Percentiles rank a stretch among this genome's conserved stretches.
Evolutionary conservation across 2,329 filamentous ascomycete genomes (phyloP).

Genomic region (Raffaelea arxii): DNA sequence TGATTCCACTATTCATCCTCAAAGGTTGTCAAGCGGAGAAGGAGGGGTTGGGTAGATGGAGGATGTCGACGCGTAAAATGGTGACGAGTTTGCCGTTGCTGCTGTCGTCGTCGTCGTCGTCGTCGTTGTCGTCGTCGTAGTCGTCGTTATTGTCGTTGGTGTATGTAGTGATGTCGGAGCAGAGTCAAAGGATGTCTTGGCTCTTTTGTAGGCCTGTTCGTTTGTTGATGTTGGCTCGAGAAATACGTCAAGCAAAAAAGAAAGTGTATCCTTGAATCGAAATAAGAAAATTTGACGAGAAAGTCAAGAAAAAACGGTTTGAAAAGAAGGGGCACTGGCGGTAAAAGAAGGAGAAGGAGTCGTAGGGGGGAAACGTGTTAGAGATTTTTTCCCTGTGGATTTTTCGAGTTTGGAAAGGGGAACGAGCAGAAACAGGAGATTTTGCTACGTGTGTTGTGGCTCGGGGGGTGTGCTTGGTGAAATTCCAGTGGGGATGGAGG

Average conservation of each 20-base stretch:
- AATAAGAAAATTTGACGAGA: not conserved
- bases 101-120: not conserved
- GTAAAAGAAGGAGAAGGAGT: slow-evolving; percentile 1
- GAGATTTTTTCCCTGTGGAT: slow-evolving; percentile 2
- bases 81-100: not conserved
- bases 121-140: not conserved
- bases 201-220: too few species aligned
- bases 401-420: not conserved
- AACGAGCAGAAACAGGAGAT: slow-evolving; percentile 7
- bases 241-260: not conserved
- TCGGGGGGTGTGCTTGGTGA: too few species aligned
- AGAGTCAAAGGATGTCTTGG: too few species aligned
- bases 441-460: slow-evolving; percentile 2
- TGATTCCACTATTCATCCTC: slow-evolving; percentile 10
- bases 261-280: not conserved
- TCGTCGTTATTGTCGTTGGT: not conserved
- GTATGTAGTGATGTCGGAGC: too few species aligned
- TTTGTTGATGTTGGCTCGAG: too few species aligned
- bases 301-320: not conserved
- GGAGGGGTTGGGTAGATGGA: not conserved
- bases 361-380: slow-evolving; percentile 1
- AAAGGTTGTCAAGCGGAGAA: not conserved
- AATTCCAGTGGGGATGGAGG: not conserved
- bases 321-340: not conserved
- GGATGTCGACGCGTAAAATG: not conserved